Base-by-base conservation (phyloP, 2,329 filamentous ascomycete genomes). In the Cadophora luteo-olivacea region DNA sequence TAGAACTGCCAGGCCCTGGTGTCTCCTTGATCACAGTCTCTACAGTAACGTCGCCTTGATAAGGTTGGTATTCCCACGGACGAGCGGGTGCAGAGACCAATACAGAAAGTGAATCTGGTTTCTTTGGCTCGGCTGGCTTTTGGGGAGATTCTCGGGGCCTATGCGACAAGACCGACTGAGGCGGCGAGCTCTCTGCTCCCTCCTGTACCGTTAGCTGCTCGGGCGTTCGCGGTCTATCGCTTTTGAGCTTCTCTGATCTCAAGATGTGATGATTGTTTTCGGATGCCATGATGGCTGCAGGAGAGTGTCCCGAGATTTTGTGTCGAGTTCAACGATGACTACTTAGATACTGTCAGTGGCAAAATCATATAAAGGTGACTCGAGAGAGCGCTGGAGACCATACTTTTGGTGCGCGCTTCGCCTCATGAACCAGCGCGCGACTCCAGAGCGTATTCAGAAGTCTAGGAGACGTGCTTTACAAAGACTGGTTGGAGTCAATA, bases 21-120 rank as follows among this genome's bases (percentile, higher is more conserved):
- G 74, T 25, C 29, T 77, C 75, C 36, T 72, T 69, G n/a, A 78
- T 36, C 1, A 79, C 69, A 5, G 64, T 54, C 22, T 78, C 74
- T n/a, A 80, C 78, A 3, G 74, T 78, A 45, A 68, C 72, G 49
- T 75, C 71, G 36, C 73, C 74, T 52, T 68, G 64, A 52, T 71
- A 77, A 19, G 71, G 65, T 48, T 75, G 45, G 41, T 77, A 78
- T 68, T 78, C 75, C 70, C 74, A 76, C 12, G 73, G 75, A 22
- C 71, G 69, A 11, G 64, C 58, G 14, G 76, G 76, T 32, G 64
- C 63, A 33, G 74, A 69, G 7, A 77, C 69, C 58, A 77, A 63
- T 3, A 77, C 75, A 29, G 72, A 71, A 16, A 76, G 70, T 22
- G 48, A n/a, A 33, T 14, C 55, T 68, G 38, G 65, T 62, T 29